Conservation (phyloP, 2,329 filamentous ascomycete genomes). For the Oidium heveae region DNA sequence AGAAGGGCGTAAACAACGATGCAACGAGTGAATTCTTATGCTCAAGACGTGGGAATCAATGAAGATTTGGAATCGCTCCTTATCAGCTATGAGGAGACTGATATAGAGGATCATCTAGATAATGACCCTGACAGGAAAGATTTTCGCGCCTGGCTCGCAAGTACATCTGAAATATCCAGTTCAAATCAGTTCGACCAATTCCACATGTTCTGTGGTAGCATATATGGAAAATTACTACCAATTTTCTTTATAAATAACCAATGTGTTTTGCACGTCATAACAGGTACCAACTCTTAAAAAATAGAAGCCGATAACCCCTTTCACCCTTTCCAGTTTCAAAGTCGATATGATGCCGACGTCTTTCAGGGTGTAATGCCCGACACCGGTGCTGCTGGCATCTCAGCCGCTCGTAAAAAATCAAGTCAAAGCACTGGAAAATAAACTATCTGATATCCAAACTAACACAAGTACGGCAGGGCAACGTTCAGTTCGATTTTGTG, state of each 20-base stretch:
- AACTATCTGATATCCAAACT: not conserved
- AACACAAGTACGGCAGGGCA: not conserved
- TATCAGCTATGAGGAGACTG: not conserved
- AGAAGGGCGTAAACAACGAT: not conserved
- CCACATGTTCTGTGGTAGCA: not conserved
- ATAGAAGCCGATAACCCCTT: not conserved
- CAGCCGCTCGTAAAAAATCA: not conserved
- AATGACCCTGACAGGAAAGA: not conserved
- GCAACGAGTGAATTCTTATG: not conserved
- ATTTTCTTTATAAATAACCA: not conserved
- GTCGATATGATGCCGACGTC: not conserved
- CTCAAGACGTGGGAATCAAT: not conserved
- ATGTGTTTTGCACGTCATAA: not conserved
- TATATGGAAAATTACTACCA: not conserved
- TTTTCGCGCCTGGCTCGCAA: not conserved
- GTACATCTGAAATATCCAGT: not conserved
- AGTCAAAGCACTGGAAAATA: not conserved
- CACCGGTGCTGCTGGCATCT: not conserved
- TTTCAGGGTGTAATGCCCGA: not conserved
- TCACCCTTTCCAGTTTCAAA: not conserved
- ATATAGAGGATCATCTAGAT: not conserved
- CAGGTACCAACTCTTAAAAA: not conserved
- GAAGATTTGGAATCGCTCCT: not conserved
- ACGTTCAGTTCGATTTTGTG: not conserved
- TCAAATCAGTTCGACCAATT: slow-evolving; percentile 3